Base-by-base conservation (phyloP, 1,139 yeast species). In the Meyerozyma athensensis region DNA sequence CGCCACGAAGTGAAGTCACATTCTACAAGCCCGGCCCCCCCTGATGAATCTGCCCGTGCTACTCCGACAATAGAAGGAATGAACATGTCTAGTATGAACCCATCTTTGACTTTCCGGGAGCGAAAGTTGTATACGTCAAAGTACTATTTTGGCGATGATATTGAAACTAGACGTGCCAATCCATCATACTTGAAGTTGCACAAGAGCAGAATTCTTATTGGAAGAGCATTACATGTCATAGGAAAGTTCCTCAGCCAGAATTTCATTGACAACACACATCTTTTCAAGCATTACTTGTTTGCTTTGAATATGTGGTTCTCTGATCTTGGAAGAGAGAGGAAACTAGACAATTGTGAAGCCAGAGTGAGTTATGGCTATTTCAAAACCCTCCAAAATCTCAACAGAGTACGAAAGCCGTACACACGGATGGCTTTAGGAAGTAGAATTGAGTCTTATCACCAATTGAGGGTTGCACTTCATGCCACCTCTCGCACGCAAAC, bases 351-450 rank as follows among this genome's bases (percentile, higher is more conserved):
- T 9, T 77, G 81, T 43, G 70, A 68, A 42, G 65, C 72, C 0
- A 60, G 57, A 33, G 55, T 68, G 26, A 62, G 59, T 45, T 63
- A 61, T 52, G 61, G 61, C 16, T 61, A 67, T 48, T 52, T 61
- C 39, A 58, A 60, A 30, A 53, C 58, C 9, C 54, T 63, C 22
- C 75, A 73, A 39, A 63, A 62, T 14, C 59, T 77, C 20, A 69
- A 71, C 33, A 59, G 71, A 31, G 54, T 81, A 14, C 67, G 79
- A 14, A 82, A 84, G 44, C 92, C 95, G 2, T 84, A 70, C 46
- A 89, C 97, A 0, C 77, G 97, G 54, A 72, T 86, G 4, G 76
- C 87, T 2, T 57, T 89, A 32, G 95, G 87, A 1, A 76, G 87
- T 0, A 72, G 96, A 44, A 68, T 87, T n/a, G 84, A 82, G 43